phyloP scores from a whole-genome alignment of 768 basidiomycete species.

The Mycena polygramma region DNA sequence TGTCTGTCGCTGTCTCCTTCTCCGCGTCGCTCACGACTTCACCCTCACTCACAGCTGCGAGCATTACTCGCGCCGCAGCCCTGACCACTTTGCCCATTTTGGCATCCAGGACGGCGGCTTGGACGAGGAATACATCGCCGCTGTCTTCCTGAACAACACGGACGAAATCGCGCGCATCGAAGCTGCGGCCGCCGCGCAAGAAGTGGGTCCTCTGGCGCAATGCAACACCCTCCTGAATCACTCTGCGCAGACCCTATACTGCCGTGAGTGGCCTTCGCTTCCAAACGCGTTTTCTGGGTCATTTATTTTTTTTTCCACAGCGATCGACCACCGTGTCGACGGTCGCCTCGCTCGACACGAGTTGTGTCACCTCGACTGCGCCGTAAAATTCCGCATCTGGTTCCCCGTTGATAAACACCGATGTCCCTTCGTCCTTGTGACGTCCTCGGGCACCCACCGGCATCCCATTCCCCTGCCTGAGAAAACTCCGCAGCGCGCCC shows the following conservation, averaged over 20 bases:
- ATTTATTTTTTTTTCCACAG: background rate
- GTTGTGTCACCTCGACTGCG: background rate
- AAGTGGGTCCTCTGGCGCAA: background rate
- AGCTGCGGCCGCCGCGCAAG: background rate
- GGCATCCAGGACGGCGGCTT: background rate
- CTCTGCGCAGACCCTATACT: background rate
- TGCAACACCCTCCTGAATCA: background rate
- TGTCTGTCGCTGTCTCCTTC: no score
- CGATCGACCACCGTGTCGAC: background rate
- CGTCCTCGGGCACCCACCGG: background rate
- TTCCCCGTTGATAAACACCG: background rate
- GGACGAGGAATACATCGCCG: background rate
- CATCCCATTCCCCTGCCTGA: constrained; percentile 3
- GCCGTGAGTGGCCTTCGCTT: background rate
- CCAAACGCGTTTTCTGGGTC: background rate
- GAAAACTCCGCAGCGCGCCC: background rate
- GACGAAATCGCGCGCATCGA: background rate
- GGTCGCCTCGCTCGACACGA: background rate
- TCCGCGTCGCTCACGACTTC: no score
- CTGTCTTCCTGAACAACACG: background rate
- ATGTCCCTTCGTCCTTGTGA: background rate
- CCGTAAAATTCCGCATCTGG: background rate
- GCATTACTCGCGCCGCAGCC: background rate
- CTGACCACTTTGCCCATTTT: background rate
- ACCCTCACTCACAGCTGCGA: background rate